Evolutionary conservation across 306 rosid species (phyloP), one percentile per base, ranked within the genome.

Genomic region (Trifolium pratense): DNA sequence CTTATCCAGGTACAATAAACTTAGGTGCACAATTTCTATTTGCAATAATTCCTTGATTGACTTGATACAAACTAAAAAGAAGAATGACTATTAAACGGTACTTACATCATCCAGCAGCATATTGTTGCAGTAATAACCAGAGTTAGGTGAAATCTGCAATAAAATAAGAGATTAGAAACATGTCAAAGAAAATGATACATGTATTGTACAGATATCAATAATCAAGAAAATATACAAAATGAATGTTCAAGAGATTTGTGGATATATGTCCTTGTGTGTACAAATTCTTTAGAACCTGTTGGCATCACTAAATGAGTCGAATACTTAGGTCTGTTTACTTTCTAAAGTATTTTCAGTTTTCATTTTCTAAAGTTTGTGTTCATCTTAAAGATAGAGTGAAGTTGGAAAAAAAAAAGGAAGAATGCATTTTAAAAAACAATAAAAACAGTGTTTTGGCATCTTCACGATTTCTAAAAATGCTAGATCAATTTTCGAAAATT

Each of bases 61-160:
- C 43, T 31, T 53, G 1, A 36, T 15, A 36, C 14, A 55, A 64
- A 82, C 56, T 29, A n/a, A 67, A 51, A 21, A 66, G 25, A 56
- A 55, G 3, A 68, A 72, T 25, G 57, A 64, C 58, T 59, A 5
- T 59, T 26, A 46, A 78, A 74, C 37, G 25, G 17, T 14, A 84
- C 97, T 85, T 86, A 93, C 97, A 93, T 93, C 93, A 93, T 87
- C 98, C 98, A 93, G 78, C 96, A 86, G 83, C 97, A 91, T 62
- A 91, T 81, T 20, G 93, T 92, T 37, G 97, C 98, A 57, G 97
- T 93, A 77, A 82, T 87, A 23, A 93, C 87, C 87, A 93, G 79
- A 74, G 97, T 93, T 10, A 89, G 70, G 84, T 93, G 98, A 67
- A 93, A 86, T 82, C 97, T 93, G 92, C 82, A 77, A 60, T 26